Conservation (phyloP, 73 alveolate species). For the Blepharisma stoltei region DNA sequence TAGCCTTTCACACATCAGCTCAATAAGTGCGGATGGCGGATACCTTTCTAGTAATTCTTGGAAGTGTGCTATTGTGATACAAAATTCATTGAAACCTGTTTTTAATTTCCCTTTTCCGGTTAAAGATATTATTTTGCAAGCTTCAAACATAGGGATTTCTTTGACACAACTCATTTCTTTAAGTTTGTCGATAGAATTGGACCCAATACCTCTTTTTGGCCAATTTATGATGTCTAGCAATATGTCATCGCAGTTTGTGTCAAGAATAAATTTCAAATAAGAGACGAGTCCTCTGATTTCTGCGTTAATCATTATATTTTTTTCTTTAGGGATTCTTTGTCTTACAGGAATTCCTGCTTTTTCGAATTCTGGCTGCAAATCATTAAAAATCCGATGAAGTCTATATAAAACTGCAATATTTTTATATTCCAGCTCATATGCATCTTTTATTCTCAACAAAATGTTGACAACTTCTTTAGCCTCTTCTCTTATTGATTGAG, state of each 20-base stretch:
- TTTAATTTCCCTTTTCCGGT: not conserved
- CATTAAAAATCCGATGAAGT: constrained; percentile 33
- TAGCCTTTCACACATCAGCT: not conserved
- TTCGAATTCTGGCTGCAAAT: constrained; percentile 39
- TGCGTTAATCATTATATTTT: constrained; percentile 39
- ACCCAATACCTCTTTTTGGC: constrained; percentile 20
- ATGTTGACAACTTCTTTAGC: constrained; percentile 32
- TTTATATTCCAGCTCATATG: constrained; percentile 38
- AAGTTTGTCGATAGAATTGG: not conserved
- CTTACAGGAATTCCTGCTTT: constrained; percentile 45
- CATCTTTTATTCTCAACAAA: constrained; percentile 33
- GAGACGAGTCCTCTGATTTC: constrained; percentile 14
- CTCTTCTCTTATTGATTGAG: constrained; percentile 31
- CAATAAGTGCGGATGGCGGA: not conserved
- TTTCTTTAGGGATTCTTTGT: constrained; percentile 22
- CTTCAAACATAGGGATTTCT: not conserved
- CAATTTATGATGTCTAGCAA: not conserved
- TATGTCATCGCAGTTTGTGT: not conserved
- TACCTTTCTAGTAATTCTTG: not conserved
- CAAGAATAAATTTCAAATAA: not conserved
- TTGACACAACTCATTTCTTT: not conserved
- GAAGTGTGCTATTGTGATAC: not conserved
- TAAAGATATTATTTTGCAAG: not conserved
- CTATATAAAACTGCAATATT: constrained; percentile 63
- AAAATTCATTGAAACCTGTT: constrained; percentile 12